Evolutionary conservation across 192 early-diverging fungal genomes (phyloP).

Genomic region (Rhizophagus clarus): DNA sequence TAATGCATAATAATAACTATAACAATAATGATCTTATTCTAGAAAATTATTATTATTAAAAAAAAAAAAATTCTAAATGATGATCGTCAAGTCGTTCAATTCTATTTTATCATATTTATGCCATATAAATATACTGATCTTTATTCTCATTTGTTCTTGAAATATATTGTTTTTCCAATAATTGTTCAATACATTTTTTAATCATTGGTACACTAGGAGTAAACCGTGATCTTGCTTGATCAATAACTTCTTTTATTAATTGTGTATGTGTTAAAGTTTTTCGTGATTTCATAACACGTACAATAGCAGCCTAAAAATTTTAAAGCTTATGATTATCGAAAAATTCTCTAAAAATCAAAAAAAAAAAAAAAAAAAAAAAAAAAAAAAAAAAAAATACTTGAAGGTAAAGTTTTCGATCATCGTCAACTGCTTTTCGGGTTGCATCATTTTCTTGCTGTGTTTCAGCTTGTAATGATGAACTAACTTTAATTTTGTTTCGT

Average conservation of each 20-base stretch:
- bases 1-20: neutral
- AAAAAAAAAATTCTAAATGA: too few species aligned
- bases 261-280: conserved; percentile 64
- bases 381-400: conserved; percentile 46
- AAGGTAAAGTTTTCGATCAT: conserved; percentile 75
- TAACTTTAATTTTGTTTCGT: conserved; percentile 79
- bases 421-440: conserved; percentile 68
- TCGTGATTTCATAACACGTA: conserved; percentile 84
- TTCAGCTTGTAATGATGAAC: conserved; percentile 59
- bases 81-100: too few species aligned
- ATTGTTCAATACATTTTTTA: conserved; percentile 83
- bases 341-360: too few species aligned
- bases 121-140: conserved; percentile 71
- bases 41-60: too few species aligned
- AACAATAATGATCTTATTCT: neutral
- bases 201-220: conserved; percentile 70
- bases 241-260: conserved; percentile 76
- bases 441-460: conserved; percentile 61
- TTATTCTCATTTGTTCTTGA: conserved; percentile 55
- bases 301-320: conserved; percentile 84
- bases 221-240: conserved; percentile 70
- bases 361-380: neutral
- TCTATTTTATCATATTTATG: conserved; percentile 51
- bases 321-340: conserved; percentile 49
- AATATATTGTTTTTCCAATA: conserved; percentile 85